A percentile compares a stretch with the other conserved stretches of the same genome.
These are phyloP conservation scores for Piper longum DNA, from an alignment of 164 flowering plant genomes.

Conservation along the genomic window DNA sequence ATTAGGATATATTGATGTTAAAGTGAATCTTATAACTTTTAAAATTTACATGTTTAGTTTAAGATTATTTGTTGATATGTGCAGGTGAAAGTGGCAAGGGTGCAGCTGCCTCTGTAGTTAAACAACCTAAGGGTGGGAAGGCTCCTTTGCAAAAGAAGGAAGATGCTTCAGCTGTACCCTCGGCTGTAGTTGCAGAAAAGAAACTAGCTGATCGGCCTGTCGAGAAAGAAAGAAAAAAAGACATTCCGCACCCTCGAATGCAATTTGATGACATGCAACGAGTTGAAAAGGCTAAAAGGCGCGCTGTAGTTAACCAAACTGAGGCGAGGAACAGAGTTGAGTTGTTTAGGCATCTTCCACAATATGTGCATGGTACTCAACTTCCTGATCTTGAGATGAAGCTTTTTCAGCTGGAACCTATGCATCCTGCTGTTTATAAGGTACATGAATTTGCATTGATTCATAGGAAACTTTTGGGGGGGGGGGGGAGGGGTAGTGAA, in stretches of 20 bases:
- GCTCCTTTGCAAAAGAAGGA: constrained; percentile 40
- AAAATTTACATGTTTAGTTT: not conserved
- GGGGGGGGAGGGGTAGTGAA: not conserved
- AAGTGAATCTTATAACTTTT: not conserved
- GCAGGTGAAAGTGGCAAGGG: constrained; percentile 26
- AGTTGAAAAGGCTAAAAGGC: constrained; percentile 84
- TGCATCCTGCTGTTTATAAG: constrained; percentile 94
- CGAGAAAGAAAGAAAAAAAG: constrained; percentile 85
- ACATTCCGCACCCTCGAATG: constrained; percentile 70
- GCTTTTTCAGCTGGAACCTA: constrained; percentile 68
- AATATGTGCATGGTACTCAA: constrained; percentile 88
- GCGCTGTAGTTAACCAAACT: constrained; percentile 72
- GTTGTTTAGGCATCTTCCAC: constrained; percentile 63
- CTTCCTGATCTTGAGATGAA: constrained; percentile 81
- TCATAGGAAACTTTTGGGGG: not conserved
- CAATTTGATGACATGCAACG: constrained; percentile 64
- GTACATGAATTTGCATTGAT: constrained; percentile 25
- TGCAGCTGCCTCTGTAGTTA: constrained; percentile 20
- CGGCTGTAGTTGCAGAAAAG: constrained; percentile 39
- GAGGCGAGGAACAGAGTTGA: constrained; percentile 89
- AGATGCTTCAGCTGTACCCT: constrained; percentile 21
- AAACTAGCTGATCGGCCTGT: constrained; percentile 49
- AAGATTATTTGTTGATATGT: not conserved
- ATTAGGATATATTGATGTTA: not conserved
- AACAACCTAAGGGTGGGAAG: constrained; percentile 39